Evolutionary conservation across 1,139 yeast genomes (phyloP), one percentile per base, ranked within the genome.

Genomic region (Blastobotrys persicus): DNA sequence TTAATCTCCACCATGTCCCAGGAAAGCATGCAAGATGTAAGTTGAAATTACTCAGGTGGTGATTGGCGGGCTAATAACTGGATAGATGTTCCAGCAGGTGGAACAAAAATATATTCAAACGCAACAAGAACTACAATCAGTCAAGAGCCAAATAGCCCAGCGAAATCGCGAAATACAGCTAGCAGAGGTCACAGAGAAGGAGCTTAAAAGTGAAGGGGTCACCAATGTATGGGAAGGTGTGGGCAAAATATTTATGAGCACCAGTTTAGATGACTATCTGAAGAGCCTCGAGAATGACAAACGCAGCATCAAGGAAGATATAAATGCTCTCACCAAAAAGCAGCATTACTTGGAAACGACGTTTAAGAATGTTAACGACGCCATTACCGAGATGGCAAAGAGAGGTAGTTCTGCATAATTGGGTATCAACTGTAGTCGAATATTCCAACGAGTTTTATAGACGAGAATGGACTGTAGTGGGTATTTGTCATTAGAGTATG

Each of bases 141-240:
- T 87, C 42, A 72, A 76, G 49, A 72, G 79, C 33, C 94, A 83
- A 63, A 67, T 83, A 53, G 74, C 76, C 37, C 68, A 80, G 42
- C 73, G 80, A 26, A 73, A 76, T 49, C 80, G 87, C 53, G 83
- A 81, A 60, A 74, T 80, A 58, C 74, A 73, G 57, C 67, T 85
- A 43, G 77, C 83, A 31, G 76, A 77, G 18, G 72, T 79, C 42
- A 83, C 94, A 7, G 70, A 75, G 31, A 60, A 73, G 40, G 83
- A 83, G 56, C 71, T 88, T 51, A 72, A 71, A 40, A 74, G 79
- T 47, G 64, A 67, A 19, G 67, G 67, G 2, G 60, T 63, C 3
- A 65, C 67, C 17, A 64, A 66, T 2, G 91, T 89, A 3, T 89
- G 95, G 94, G 81, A 87, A 63, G 88, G 95, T 2, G 78, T 88